Evolutionary conservation across 2,329 filamentous ascomycete species (phyloP).

Genomic region (Ascochyta rabiei): DNA sequence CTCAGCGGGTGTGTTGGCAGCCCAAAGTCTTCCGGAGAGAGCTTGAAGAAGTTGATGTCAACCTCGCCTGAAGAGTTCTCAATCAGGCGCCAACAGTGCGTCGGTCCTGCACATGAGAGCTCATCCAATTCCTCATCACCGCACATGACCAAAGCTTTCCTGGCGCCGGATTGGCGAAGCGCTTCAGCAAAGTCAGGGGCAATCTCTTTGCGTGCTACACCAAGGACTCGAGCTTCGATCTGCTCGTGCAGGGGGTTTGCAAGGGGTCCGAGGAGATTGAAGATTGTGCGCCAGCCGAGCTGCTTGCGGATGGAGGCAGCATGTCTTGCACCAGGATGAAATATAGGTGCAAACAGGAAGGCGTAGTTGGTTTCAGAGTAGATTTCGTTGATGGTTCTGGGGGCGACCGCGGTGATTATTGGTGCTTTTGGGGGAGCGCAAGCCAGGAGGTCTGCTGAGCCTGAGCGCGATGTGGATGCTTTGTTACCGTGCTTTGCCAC

Average conservation of each 20-base stretch:
- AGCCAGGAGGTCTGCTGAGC: slow-evolving; percentile 88
- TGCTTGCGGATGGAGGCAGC: slow-evolving; percentile 85
- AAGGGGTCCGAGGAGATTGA: slow-evolving; percentile 93
- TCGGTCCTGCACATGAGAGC: slow-evolving; percentile 86
- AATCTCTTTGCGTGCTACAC: slow-evolving; percentile 85
- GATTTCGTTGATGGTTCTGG: slow-evolving; percentile 71
- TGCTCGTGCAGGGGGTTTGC: slow-evolving; percentile 81
- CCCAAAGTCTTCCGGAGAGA: slow-evolving; percentile 88
- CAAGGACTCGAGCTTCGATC: slow-evolving; percentile 90
- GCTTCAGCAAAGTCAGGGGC: slow-evolving; percentile 90
- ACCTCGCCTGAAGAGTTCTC: slow-evolving; percentile 56
- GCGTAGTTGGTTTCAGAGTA: slow-evolving; percentile 87
- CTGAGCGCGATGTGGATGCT: slow-evolving; percentile 92
- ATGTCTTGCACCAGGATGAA: slow-evolving; percentile 93
- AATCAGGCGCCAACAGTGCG: slow-evolving; percentile 84
- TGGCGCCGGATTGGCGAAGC: slow-evolving; percentile 73
- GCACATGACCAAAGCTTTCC: slow-evolving; percentile 88
- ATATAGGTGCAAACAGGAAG: slow-evolving; percentile 94
- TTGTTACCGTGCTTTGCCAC: slow-evolving; percentile 96
- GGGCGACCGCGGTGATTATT: slow-evolving; percentile 74
- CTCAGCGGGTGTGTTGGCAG: slow-evolving; percentile 74
- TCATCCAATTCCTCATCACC: slow-evolving; percentile 96
- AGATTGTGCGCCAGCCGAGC: slow-evolving; percentile 93
- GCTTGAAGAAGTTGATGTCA: slow-evolving; percentile 75
- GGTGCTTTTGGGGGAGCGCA: slow-evolving; percentile 75